Conservation (phyloP, 331 rosid species). For the Saraca asoca region DNA sequence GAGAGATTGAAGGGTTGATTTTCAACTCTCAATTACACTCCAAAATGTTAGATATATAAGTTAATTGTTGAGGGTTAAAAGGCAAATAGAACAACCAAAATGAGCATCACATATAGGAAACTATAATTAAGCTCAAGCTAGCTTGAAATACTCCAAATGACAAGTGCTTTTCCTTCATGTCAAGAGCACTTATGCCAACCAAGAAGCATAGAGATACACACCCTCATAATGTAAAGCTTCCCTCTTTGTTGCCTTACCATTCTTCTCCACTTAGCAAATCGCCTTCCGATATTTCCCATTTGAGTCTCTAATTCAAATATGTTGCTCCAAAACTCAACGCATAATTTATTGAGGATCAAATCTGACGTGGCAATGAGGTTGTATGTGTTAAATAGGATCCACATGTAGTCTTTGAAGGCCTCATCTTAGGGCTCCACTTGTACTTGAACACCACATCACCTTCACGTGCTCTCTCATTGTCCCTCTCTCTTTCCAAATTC, state of each 20-base stretch:
- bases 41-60: slow-evolving; percentile 19
- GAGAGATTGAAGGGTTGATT: slow-evolving; percentile 19
- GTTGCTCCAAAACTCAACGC: background rate
- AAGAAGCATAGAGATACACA: slow-evolving; percentile 82
- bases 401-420: slow-evolving; percentile 10
- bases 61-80: slow-evolving; percentile 9
- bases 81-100: slow-evolving; percentile 6
- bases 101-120: slow-evolving; percentile 1
- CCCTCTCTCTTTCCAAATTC: background rate
- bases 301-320: background rate
- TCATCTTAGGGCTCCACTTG: slow-evolving; percentile 37
- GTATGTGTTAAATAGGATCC: background rate
- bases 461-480: slow-evolving; percentile 35
- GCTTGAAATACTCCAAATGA: background rate
- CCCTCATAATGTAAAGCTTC: slow-evolving; percentile 77
- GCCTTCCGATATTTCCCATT: slow-evolving; percentile 41
- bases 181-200: slow-evolving; percentile 68
- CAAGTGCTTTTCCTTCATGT: slow-evolving; percentile 16
- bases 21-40: slow-evolving; percentile 25
- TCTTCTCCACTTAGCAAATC: slow-evolving; percentile 69
- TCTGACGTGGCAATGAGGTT: background rate
- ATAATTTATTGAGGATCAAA: slow-evolving; percentile 11
- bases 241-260: slow-evolving; percentile 74
- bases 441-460: slow-evolving; percentile 1
- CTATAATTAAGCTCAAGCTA: slow-evolving; percentile 11